Evolutionary conservation across 2,329 filamentous ascomycete genomes (phyloP), one percentile per base, ranked within the genome.

Genomic region (Cercospora janseana): DNA sequence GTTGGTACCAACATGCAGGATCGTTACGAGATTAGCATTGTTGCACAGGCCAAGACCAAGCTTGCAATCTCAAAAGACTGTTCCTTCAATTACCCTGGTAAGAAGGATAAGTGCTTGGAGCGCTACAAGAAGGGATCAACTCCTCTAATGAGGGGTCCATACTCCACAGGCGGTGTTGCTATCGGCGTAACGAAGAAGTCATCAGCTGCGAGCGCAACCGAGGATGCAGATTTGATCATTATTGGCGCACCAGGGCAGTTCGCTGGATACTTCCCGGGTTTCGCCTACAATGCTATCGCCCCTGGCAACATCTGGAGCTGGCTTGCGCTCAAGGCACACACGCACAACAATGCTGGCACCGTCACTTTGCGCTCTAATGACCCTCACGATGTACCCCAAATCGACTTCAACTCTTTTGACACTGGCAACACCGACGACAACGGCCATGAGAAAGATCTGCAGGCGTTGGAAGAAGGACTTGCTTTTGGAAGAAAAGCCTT

Each of bases 1-100:
- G 82, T 87, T 3, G 83, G 83, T 4, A 77, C 76, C 50, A 83
- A 86, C 66, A 72, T 87, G 3, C 72, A 82, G 51, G 82, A 87
- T 61, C 81, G 82, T 37, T 78, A 78, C 34, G 78, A 77, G 52
- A 72, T 81, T 23, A 72, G 74, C 1, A 70, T 77, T 44, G 70
- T 78, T 10, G 76, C 76, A 37, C 69, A 73, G 43, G 63, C 68
- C 8, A 69, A 73, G 41, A 62, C 68, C 6, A 66, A 69, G 48
- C 70, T 70, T 52, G 52, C 55, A 16, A 48, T 66, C 27, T 63
- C 72, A 37, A 70, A 73, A 61, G 62, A 67, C 58, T 66, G 74
- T 65, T 67, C 67, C 1, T 72, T 73, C 52, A 52, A 51, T 42
- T 59, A 57, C 40, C 29, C 45, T 13, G 48, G 44, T 9, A 24